Evolutionary conservation across 2,329 filamentous ascomycete species (phyloP).

Genomic region (Arthrobotrys entomopaga): DNA sequence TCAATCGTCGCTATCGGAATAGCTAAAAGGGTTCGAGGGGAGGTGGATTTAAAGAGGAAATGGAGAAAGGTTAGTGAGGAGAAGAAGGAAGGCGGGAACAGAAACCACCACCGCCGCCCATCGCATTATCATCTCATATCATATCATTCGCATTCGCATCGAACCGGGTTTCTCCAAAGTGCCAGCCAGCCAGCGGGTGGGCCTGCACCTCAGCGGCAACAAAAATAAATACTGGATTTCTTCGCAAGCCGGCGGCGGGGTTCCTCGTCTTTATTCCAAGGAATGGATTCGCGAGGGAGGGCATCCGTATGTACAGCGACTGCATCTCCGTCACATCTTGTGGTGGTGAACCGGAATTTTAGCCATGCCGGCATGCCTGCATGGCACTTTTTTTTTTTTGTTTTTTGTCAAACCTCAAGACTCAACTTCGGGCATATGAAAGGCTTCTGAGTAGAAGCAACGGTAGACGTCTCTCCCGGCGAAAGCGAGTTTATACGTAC

Average conservation of each 20-base stretch:
- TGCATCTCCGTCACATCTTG: slow-evolving; percentile 22
- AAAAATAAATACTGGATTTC: neutral
- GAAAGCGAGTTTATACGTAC: neutral
- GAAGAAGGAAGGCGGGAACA: slow-evolving; percentile 10
- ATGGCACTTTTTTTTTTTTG: neutral
- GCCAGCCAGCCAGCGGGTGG: neutral
- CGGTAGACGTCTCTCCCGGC: neutral
- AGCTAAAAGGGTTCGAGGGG: slow-evolving; percentile 1
- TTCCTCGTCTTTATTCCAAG: slow-evolving; percentile 4
- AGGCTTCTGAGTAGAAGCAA: neutral
- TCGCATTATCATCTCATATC: neutral
- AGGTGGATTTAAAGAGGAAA: neutral
- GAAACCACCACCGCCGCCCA: neutral
- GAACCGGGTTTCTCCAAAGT: neutral
- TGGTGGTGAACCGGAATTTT: neutral
- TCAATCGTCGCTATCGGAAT: slow-evolving; percentile 10
- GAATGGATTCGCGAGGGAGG: neutral
- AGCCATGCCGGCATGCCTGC: neutral
- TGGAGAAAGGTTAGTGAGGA: slow-evolving; percentile 4
- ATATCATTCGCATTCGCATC: slow-evolving; percentile 2
- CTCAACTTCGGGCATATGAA: slow-evolving; percentile 3
- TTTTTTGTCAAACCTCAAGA: neutral
- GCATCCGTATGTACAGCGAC: neutral
- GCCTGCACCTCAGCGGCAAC: slow-evolving; percentile 28
- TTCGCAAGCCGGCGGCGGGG: slow-evolving; percentile 4